Conservation (phyloP, 768 basidiomycete genomes). For the Rhodosporidiobolus odoratus region DNA sequence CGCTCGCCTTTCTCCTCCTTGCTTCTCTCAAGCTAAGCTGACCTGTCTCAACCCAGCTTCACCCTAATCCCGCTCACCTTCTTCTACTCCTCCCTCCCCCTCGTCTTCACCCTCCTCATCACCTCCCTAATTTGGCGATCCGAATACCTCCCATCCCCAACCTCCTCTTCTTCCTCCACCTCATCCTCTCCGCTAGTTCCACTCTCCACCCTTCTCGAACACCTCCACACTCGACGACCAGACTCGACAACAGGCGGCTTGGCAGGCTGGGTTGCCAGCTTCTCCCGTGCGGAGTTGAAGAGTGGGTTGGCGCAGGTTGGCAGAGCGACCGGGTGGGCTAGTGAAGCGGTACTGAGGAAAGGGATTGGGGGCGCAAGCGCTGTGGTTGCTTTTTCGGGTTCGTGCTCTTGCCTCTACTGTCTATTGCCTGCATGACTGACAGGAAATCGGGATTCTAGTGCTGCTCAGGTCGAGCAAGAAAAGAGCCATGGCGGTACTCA, state of each 20-base stretch:
- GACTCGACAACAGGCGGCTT: neutral
- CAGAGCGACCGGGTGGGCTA: conserved; percentile 19
- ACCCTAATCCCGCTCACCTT: neutral
- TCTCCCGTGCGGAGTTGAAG: conserved; percentile 3
- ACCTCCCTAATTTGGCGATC: conserved; percentile 12
- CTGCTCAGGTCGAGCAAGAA: conserved; percentile 1
- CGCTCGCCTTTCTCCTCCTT: neutral
- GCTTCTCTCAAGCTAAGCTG: neutral
- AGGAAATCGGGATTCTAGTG: neutral
- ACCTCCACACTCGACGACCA: neutral
- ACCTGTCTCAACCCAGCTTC: neutral
- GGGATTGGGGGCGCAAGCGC: conserved; percentile 5
- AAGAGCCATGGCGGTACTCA: neutral
- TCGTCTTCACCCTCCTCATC: neutral
- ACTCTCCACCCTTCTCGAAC: neutral
- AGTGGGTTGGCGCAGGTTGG: neutral
- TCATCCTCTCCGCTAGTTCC: neutral
- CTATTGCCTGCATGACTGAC: too few relatives aligned
- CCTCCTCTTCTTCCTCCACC: neutral
- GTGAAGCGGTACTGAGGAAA: conserved; percentile 26
- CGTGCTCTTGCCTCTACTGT: neutral
- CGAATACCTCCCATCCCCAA: conserved; percentile 2
- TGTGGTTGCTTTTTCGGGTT: conserved; percentile 15
- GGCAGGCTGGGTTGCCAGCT: conserved; percentile 11
- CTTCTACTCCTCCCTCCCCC: neutral